Evolutionary conservation across 768 basidiomycete genomes (phyloP).

Genomic region (Mycena rebaudengoi): DNA sequence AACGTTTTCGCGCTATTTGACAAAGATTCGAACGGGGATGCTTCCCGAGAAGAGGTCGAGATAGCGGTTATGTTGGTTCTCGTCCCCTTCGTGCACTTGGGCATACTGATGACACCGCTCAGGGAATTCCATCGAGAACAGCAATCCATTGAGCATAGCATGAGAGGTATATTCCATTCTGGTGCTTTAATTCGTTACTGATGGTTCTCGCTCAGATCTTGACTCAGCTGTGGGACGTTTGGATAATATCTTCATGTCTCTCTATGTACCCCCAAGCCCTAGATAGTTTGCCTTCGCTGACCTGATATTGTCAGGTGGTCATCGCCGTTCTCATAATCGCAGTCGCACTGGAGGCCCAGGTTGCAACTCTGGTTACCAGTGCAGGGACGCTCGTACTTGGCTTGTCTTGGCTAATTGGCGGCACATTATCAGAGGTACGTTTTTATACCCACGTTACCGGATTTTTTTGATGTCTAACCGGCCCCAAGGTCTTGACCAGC

Average conservation of each 20-base stretch:
- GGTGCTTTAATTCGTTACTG: no score
- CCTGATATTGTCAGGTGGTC: constrained; percentile 45
- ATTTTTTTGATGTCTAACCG: no score
- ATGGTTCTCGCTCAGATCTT: no score
- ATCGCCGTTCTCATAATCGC: constrained; percentile 82
- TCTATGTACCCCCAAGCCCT: constrained; percentile 52
- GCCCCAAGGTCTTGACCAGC: no score
- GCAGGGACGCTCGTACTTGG: constrained; percentile 70
- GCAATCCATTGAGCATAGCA: constrained; percentile 81
- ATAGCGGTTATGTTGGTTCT: constrained; percentile 68
- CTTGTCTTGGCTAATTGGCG: constrained; percentile 88
- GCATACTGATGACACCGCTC: constrained; percentile 21
- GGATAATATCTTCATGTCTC: constrained; percentile 86
- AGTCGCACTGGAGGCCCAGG: constrained; percentile 80
- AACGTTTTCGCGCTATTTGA: constrained; percentile 76
- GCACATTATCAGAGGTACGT: constrained; percentile 80
- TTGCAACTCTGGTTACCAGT: constrained; percentile 78
- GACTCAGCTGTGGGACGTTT: constrained; percentile 89
- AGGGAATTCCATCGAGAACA: constrained; percentile 89
- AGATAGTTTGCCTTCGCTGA: background rate
- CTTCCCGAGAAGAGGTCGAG: constrained; percentile 77
- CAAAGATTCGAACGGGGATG: constrained; percentile 77
- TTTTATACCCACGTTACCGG: no score
- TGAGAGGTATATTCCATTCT: no score
- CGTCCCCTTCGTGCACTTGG: background rate